phyloP scores from a whole-genome alignment of 495 filamentous ascomycete genomes.

The Trichoderma gamsii region DNA sequence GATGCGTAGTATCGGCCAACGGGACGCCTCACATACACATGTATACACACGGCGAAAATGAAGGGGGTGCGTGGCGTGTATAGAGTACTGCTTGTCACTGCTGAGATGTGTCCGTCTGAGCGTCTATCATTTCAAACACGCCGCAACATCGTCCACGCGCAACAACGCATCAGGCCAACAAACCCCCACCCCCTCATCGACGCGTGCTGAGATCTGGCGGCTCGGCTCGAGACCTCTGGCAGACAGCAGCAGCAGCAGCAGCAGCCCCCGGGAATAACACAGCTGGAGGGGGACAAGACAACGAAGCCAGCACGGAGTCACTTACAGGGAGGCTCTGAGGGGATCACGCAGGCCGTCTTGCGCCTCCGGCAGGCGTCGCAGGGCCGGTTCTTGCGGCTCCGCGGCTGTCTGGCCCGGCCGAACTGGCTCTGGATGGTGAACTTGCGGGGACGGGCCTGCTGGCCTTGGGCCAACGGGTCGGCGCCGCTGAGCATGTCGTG shows the following conservation, averaged over 20 bases:
- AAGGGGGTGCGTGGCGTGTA: background rate
- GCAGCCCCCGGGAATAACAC: background rate
- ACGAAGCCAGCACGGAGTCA: background rate
- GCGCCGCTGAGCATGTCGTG: conserved; percentile 6
- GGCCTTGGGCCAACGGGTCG: conserved; percentile 4
- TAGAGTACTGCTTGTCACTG: background rate
- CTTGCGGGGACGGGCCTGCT: conserved; percentile 9
- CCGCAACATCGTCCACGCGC: background rate
- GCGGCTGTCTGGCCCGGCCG: background rate
- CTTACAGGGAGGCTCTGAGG: conserved; percentile 11
- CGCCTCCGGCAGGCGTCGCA: conserved; percentile 12
- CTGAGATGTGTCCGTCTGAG: background rate
- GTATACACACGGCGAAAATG: too few relatives aligned
- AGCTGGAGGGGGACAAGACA: background rate
- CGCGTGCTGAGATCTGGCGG: conserved; percentile 2
- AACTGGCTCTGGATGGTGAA: conserved; percentile 14
- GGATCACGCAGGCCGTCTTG: conserved; percentile 7
- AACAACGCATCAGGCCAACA: background rate
- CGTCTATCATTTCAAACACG: background rate
- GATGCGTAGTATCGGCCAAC: conserved; percentile 1
- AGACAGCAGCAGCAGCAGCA: background rate
- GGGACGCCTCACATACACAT: background rate
- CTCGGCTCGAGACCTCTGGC: conserved; percentile 1
- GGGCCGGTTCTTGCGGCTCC: conserved; percentile 12
- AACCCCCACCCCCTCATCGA: background rate